Evolutionary conservation across 495 filamentous ascomycete species (phyloP).

Genomic region (Oleoguttula mirabilis): DNA sequence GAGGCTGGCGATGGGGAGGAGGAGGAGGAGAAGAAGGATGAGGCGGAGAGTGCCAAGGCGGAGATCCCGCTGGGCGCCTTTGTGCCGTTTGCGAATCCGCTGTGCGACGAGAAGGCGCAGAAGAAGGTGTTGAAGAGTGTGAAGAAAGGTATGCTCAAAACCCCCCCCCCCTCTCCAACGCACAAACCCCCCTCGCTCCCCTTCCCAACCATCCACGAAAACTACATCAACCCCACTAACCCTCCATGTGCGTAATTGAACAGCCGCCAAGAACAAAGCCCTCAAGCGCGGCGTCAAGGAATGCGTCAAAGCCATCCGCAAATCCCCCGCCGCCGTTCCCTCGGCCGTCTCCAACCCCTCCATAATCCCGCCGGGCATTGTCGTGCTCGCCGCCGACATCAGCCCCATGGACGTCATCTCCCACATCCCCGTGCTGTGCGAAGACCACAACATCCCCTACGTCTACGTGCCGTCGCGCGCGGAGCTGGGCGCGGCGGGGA

Average conservation of each 20-base stretch:
- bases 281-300: constrained; percentile 98
- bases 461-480: constrained; percentile 78
- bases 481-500: constrained; percentile 80
- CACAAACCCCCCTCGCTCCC: constrained; percentile 14
- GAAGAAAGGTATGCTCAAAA: constrained; percentile 95
- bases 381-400: constrained; percentile 92
- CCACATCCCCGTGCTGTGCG: constrained; percentile 92
- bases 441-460: constrained; percentile 92
- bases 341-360: constrained; percentile 32
- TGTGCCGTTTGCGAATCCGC: constrained; percentile 85
- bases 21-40: constrained; percentile 4
- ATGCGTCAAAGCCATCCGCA: constrained; percentile 91
- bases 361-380: constrained; percentile 48
- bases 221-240: too few relatives aligned
- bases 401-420: constrained; percentile 95
- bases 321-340: constrained; percentile 49
- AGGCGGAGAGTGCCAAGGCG: constrained; percentile 3
- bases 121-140: constrained; percentile 92
- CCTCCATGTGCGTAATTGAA: background rate
- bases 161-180: too few relatives aligned
- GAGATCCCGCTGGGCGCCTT: constrained; percentile 49
- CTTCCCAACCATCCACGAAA: background rate
- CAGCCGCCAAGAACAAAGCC: constrained; percentile 82
- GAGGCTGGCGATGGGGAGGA: constrained; percentile 4
- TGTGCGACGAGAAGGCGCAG: constrained; percentile 77